Evolutionary conservation across 345 rosid species (phyloP).

Genomic region (Eucalyptus erythrocorys): DNA sequence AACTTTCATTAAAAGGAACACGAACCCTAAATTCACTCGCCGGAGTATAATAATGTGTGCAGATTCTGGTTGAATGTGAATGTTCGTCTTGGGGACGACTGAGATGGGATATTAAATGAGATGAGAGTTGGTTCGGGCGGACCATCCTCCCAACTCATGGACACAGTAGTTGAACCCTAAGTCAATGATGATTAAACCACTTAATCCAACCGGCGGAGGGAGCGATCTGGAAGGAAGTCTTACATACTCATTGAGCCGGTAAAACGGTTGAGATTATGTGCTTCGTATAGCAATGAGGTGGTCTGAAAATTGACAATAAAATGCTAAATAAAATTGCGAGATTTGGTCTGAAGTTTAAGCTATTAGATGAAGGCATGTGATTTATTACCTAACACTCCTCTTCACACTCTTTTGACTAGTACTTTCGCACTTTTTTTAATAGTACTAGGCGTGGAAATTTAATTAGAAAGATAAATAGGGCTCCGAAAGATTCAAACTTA

Average conservation of each 20-base stretch:
- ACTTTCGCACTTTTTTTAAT: too few relatives aligned
- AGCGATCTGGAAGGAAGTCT: neutral
- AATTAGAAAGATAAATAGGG: too few relatives aligned
- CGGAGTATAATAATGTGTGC: neutral
- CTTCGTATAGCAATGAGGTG: neutral
- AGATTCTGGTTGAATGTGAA: neutral
- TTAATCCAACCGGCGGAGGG: neutral
- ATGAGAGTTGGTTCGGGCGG: neutral
- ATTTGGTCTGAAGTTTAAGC: too few relatives aligned
- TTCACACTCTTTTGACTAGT: too few relatives aligned
- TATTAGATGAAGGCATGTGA: too few relatives aligned
- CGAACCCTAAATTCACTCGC: neutral
- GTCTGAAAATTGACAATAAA: neutral
- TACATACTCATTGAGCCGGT: neutral
- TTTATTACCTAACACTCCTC: too few relatives aligned
- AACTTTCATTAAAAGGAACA: neutral
- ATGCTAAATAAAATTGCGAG: neutral
- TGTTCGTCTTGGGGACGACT: neutral
- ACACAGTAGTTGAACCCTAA: neutral
- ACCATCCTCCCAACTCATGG: neutral
- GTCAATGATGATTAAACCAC: neutral
- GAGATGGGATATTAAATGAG: neutral
- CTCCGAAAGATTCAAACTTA: too few relatives aligned
- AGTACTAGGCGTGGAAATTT: rapidly evolving
- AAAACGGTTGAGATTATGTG: neutral